These are phyloP conservation scores for Fraxinus xanthoxyloides DNA, from an alignment of 305 asterid genomes.

Conservation along the genomic window DNA sequence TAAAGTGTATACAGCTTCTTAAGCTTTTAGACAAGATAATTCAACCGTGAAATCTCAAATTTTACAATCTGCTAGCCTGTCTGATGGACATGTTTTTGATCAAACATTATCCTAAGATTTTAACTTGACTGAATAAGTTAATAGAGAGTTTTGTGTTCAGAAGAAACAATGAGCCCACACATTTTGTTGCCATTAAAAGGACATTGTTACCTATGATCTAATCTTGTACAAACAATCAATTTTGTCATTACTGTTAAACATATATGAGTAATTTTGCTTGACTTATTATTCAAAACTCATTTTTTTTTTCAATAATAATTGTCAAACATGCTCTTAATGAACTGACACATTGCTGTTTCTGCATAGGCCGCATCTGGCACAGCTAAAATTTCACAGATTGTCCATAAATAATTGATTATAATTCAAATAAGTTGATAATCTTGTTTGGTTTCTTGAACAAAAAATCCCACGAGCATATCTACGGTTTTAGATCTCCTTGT, in stretches of 20 bases:
- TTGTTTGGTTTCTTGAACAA: not conserved
- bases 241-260: not conserved
- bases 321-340: not conserved
- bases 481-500: not conserved
- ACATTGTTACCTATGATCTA: constrained; percentile 12
- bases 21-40: not conserved
- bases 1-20: too few relatives aligned
- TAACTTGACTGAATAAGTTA: constrained; percentile 18
- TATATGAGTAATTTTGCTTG: not conserved
- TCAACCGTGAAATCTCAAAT: too few relatives aligned
- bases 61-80: not conserved
- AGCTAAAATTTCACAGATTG: not conserved
- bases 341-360: not conserved
- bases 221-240: not conserved
- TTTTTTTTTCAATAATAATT: too few relatives aligned
- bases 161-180: constrained; percentile 21
- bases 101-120: not conserved
- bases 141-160: constrained; percentile 5
- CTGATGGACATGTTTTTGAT: not conserved
- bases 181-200: constrained; percentile 25
- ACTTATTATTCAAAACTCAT: not conserved
- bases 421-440: not conserved
- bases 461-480: not conserved
- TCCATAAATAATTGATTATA: not conserved
- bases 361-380: not conserved